phyloP scores from a whole-genome alignment of 208 protist species.

The Leishmania major region DNA sequence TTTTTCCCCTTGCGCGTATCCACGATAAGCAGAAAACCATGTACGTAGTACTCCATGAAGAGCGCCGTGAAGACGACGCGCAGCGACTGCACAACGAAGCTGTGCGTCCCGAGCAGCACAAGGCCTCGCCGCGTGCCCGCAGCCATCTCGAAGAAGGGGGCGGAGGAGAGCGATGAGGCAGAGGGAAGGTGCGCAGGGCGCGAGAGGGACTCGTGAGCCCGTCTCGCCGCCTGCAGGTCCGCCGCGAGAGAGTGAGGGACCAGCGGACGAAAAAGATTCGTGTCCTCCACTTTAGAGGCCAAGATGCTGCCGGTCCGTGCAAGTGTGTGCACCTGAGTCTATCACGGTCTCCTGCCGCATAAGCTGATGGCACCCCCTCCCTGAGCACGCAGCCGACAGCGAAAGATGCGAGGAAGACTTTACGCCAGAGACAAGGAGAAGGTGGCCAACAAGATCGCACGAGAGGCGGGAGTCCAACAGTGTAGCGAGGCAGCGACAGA shows the following conservation, averaged over 20 bases:
- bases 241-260: not conserved
- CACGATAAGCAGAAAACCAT: conserved; percentile 17
- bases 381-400: not conserved
- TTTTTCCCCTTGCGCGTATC: not conserved
- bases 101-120: conserved; percentile 15
- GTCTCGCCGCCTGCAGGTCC: not conserved
- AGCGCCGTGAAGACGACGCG: conserved; percentile 10
- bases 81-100: conserved; percentile 7
- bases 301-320: not conserved
- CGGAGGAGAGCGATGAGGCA: not conserved
- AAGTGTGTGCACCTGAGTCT: not conserved
- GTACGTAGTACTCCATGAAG: conserved; percentile 30
- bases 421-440: not conserved
- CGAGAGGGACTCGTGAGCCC: not conserved
- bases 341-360: not conserved
- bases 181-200: not conserved
- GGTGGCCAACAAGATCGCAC: not conserved
- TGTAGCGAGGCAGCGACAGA: not conserved
- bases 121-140: conserved; percentile 18
- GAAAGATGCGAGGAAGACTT: not conserved
- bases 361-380: not conserved
- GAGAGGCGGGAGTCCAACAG: not conserved
- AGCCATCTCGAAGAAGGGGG: conserved; percentile 1
- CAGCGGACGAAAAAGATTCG: not conserved
- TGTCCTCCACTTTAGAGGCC: not conserved